Evolutionary conservation across 495 filamentous ascomycete species (phyloP).

Genomic region (Acidomyces sp.): DNA sequence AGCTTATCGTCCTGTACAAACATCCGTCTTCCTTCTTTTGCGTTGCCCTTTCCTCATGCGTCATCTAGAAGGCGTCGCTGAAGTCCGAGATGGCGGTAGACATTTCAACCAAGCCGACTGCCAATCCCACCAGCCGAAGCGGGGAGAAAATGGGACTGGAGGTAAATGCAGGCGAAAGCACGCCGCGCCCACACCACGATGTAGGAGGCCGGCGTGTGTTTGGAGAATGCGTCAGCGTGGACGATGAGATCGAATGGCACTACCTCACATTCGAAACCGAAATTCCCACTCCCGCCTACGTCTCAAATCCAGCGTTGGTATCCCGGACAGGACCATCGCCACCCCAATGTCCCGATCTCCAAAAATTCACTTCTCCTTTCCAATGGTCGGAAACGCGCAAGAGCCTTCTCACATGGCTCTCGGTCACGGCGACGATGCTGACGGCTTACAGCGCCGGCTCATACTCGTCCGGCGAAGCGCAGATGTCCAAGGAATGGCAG

Average conservation of each 20-base stretch:
- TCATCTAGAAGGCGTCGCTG: too few species aligned
- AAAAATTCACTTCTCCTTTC: conserved; percentile 55
- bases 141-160: too few species aligned
- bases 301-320: conserved; percentile 27
- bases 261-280: conserved; percentile 64
- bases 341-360: conserved; percentile 49
- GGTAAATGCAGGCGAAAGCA: too few species aligned
- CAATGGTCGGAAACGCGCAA: conserved; percentile 50
- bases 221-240: not conserved
- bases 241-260: conserved; percentile 42
- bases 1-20: too few species aligned
- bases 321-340: conserved; percentile 22
- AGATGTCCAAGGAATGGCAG: conserved; percentile 50
- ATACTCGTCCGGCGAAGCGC: conserved; percentile 51
- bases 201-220: too few species aligned
- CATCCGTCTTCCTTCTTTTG: too few species aligned
- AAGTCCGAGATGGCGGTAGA: too few species aligned
- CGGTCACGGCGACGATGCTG: conserved; percentile 59
- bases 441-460: conserved; percentile 75
- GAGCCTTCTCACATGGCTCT: conserved; percentile 54
- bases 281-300: conserved; percentile 44
- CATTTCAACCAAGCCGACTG: too few species aligned
- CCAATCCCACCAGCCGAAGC: too few species aligned
- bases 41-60: too few species aligned
- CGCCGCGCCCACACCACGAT: too few species aligned